These are phyloP conservation scores for Lactarius deliciosus DNA, from an alignment of 768 basidiomycete genomes.

Conservation along the genomic window DNA sequence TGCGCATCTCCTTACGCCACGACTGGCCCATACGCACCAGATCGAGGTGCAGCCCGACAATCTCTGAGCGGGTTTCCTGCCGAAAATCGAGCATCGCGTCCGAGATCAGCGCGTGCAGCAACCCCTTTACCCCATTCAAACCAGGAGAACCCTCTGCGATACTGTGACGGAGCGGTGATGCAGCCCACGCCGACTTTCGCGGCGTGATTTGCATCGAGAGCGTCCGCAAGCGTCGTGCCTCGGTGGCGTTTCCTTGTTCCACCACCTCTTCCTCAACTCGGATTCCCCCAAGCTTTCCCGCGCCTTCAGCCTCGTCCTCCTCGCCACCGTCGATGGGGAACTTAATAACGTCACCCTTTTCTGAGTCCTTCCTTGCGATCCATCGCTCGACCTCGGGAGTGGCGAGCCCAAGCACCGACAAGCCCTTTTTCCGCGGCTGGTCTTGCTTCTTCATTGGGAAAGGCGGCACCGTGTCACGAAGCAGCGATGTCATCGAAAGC, in stretches of 20 bases:
- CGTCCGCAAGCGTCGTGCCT: conserved; percentile 41
- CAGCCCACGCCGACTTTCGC: conserved; percentile 39
- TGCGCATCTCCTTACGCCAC: conserved; percentile 65
- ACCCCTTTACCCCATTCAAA: conserved; percentile 50
- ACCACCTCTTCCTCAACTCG: conserved; percentile 40
- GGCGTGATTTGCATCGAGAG: conserved; percentile 53
- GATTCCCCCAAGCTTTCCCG: conserved; percentile 32
- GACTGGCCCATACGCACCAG: conserved; percentile 66
- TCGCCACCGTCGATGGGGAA: conserved; percentile 49
- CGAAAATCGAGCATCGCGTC: conserved; percentile 76
- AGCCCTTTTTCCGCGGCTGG: conserved; percentile 21
- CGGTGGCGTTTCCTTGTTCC: conserved; percentile 46
- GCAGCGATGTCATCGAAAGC: conserved; percentile 20
- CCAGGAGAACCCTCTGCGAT: conserved; percentile 42
- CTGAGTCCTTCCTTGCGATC: conserved; percentile 45
- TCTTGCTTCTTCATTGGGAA: conserved; percentile 34
- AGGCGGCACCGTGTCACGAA: conserved; percentile 34
- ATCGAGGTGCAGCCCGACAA: conserved; percentile 74
- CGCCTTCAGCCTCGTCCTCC: conserved; percentile 33
- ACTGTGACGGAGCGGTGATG: conserved; percentile 39
- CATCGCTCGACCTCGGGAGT: conserved; percentile 55
- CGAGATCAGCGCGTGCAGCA: conserved; percentile 61
- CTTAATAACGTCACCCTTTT: conserved; percentile 35
- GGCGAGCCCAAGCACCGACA: conserved; percentile 43
- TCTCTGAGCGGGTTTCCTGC: conserved; percentile 65